A percentile compares a stretch with the other conserved stretches of the same genome.
Conservation (phyloP, 345 rosid species). For the Linum trigynum region DNA sequence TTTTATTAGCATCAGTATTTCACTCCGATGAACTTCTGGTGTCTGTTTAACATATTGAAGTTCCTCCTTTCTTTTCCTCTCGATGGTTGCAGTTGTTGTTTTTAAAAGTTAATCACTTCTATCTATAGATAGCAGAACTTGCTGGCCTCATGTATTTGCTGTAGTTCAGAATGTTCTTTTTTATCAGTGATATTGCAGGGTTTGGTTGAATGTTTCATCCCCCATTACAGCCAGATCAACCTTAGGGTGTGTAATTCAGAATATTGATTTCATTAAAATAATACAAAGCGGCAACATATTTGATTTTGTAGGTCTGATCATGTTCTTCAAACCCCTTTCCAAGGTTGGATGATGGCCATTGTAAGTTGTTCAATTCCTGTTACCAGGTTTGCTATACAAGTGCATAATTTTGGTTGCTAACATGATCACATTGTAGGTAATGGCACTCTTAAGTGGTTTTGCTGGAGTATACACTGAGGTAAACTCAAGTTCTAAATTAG, state of each 20-base stretch:
- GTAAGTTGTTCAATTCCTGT: conserved; percentile 36
- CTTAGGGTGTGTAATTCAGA: too few species aligned
- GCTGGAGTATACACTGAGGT: conserved; percentile 99
- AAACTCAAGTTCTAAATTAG: conserved; percentile 2
- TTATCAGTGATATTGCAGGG: too few species aligned
- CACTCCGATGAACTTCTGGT: neutral
- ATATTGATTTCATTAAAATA: too few species aligned
- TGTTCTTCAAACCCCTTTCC: conserved; percentile 80
- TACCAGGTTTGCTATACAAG: conserved; percentile 7
- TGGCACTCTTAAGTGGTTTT: conserved; percentile 95
- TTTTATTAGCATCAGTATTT: neutral
- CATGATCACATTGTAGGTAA: conserved; percentile 40
- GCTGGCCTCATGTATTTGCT: neutral
- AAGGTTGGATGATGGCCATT: conserved; percentile 96
- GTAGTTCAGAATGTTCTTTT: too few species aligned
- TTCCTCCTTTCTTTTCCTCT: neutral
- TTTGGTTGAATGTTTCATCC: too few species aligned
- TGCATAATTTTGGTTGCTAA: neutral
- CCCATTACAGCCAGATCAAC: too few species aligned
- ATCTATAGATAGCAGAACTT: too few species aligned
- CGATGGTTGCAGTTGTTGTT: neutral
- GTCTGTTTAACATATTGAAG: neutral
- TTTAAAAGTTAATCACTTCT: neutral
- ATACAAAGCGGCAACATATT: neutral
- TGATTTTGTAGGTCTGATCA: conserved; percentile 68